phyloP scores from a whole-genome alignment of 768 basidiomycete species.

The Pluteus cervinus region DNA sequence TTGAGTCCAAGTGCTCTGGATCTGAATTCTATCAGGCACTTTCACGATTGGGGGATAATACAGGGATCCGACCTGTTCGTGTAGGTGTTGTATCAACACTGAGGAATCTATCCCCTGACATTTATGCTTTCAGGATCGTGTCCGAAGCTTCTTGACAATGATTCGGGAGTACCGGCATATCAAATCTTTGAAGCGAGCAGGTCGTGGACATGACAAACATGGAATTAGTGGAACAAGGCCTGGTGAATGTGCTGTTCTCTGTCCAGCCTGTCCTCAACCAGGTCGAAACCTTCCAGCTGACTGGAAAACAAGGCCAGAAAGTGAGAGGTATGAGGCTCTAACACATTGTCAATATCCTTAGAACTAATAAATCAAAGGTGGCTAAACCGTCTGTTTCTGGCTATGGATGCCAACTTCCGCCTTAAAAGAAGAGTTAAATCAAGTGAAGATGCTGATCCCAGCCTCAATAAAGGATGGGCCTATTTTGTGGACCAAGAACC shows the following conservation, averaged over 20 bases:
- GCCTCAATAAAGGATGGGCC: conserved; percentile 13
- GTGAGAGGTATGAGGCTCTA: neutral
- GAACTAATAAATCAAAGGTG: conserved; percentile 7
- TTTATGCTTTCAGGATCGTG: conserved; percentile 1
- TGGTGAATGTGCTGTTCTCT: conserved; percentile 3
- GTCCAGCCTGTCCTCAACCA: conserved; percentile 6
- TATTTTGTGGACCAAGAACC: conserved; percentile 13
- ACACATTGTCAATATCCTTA: neutral
- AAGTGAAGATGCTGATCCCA: conserved; percentile 13
- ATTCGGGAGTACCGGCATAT: conserved; percentile 1
- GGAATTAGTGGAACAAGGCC: conserved; percentile 2
- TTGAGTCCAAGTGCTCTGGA: conserved; percentile 11
- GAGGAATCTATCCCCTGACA: neutral
- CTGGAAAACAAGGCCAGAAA: neutral
- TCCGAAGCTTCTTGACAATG: neutral
- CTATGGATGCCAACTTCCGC: conserved; percentile 15
- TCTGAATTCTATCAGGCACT: conserved; percentile 11
- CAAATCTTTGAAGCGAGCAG: conserved; percentile 2
- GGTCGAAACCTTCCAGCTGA: conserved; percentile 1
- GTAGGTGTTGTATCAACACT: neutral
- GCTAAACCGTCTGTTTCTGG: conserved; percentile 10
- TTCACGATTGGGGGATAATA: neutral
- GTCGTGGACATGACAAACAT: conserved; percentile 3
- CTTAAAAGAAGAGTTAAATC: conserved; percentile 9
- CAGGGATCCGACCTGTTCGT: neutral